A percentile compares a stretch with the other conserved stretches of the same genome.
phyloP scores from a whole-genome alignment of 2,329 filamentous ascomycete species.

The Cladophialophora carrionii region DNA sequence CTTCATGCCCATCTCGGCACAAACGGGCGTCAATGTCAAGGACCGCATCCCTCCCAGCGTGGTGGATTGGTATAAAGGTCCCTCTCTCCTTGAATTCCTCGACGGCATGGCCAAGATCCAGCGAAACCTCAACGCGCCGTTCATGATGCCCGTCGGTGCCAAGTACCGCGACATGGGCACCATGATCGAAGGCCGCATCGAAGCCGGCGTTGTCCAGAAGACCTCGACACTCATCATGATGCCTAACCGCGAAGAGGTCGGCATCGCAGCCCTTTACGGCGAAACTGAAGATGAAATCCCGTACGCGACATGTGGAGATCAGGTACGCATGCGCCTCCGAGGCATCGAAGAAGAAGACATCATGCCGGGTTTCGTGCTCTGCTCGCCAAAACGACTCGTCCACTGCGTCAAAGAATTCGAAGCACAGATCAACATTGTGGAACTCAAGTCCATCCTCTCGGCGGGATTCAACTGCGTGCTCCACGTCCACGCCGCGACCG shows the following conservation, averaged over 20 bases:
- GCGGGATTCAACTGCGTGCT: slow-evolving; percentile 98
- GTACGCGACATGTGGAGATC: slow-evolving; percentile 86
- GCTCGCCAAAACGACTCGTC: slow-evolving; percentile 89
- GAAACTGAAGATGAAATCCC: slow-evolving; percentile 92
- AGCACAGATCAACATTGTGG: slow-evolving; percentile 92
- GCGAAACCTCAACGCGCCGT: slow-evolving; percentile 93
- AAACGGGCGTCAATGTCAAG: slow-evolving; percentile 85
- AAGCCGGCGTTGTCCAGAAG: slow-evolving; percentile 93
- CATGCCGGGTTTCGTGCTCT: slow-evolving; percentile 91
- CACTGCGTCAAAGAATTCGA: slow-evolving; percentile 90
- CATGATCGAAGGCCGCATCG: slow-evolving; percentile 96
- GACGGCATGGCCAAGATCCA: slow-evolving; percentile 90
- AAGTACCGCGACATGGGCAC: slow-evolving; percentile 98
- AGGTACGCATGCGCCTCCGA: slow-evolving; percentile 87
- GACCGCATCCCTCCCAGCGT: slow-evolving; percentile 76
- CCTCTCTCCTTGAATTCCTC: slow-evolving; percentile 92
- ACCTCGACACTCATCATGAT: slow-evolving; percentile 85
- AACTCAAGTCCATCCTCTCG: slow-evolving; percentile 89
- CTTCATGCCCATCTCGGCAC: slow-evolving; percentile 96
- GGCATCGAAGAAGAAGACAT: slow-evolving; percentile 98
- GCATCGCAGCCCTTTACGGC: slow-evolving; percentile 83
- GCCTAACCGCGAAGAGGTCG: slow-evolving; percentile 84
- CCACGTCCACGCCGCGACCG: slow-evolving; percentile 95
- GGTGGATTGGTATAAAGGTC: slow-evolving; percentile 82
- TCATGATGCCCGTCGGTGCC: slow-evolving; percentile 97